These are phyloP conservation scores for Clavariopsis aquatica DNA, from an alignment of 495 filamentous ascomycete species.

Conservation along the genomic window DNA sequence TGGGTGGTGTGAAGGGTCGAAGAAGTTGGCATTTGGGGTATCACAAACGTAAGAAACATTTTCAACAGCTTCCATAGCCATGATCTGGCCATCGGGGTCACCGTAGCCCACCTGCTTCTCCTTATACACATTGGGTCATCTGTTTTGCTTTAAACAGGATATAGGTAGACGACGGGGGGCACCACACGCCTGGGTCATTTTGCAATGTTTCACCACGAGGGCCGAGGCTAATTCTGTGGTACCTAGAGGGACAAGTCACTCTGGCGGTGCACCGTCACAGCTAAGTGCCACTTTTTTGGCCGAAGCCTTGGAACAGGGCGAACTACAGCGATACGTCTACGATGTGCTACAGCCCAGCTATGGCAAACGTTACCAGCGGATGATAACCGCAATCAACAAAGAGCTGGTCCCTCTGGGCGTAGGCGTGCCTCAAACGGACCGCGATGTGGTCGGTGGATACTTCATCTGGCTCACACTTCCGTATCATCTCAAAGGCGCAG, in stretches of 20 bases:
- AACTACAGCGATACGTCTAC: slow-evolving; percentile 50
- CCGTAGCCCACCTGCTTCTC: neutral
- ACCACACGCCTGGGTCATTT: neutral
- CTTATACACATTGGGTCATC: neutral
- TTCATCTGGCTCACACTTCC: slow-evolving; percentile 79
- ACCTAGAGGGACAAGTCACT: slow-evolving; percentile 67
- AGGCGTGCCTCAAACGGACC: slow-evolving; percentile 45
- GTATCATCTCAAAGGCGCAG: slow-evolving; percentile 49
- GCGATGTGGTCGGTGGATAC: slow-evolving; percentile 65
- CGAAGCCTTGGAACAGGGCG: slow-evolving; percentile 57
- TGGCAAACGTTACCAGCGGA: slow-evolving; percentile 54
- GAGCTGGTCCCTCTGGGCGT: slow-evolving; percentile 64
- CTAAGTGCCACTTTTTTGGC: slow-evolving; percentile 65
- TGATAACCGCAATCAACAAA: slow-evolving; percentile 57
- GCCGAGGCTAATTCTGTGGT: slow-evolving; percentile 5
- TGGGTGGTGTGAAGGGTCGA: slow-evolving; percentile 78
- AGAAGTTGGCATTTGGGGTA: slow-evolving; percentile 65
- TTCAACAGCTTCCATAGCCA: neutral
- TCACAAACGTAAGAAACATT: slow-evolving; percentile 60
- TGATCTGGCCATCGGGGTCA: neutral
- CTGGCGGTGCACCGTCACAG: slow-evolving; percentile 77
- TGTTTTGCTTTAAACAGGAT: neutral
- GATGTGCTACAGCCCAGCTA: slow-evolving; percentile 55
- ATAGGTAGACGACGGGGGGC: neutral
- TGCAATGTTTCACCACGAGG: neutral